Percentiles rank a stretch among this genome's conserved stretches.
Conservation (phyloP, 371 early-diverging fungal species). For the Lichtheimia corymbifera region DNA sequence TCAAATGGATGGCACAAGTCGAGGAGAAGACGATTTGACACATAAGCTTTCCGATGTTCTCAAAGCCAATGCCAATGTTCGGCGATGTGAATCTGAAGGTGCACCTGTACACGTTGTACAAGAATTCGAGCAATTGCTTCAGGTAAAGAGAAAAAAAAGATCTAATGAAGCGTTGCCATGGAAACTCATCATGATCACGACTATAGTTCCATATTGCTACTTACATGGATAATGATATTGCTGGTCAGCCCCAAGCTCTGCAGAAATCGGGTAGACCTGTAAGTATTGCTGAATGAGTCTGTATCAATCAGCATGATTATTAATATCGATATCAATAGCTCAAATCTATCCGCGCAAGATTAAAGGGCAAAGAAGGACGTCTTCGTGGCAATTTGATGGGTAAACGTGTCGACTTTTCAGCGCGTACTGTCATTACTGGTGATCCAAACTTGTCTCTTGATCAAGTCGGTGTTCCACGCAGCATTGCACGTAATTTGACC, state of each 20-base stretch:
- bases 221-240: constrained; percentile 98
- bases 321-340: constrained; percentile 43
- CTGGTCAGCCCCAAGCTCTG: constrained; percentile 95
- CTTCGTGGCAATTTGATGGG: constrained; percentile 99
- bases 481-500: constrained; percentile 98
- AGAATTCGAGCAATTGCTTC: constrained; percentile 95
- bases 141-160: constrained; percentile 44
- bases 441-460: constrained; percentile 98
- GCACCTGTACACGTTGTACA: constrained; percentile 94
- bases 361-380: constrained; percentile 99
- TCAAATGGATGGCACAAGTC: constrained; percentile 91
- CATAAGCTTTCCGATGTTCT: constrained; percentile 96
- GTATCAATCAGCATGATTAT: not conserved
- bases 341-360: constrained; percentile 96
- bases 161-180: not conserved
- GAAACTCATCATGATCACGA: not conserved
- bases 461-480: constrained; percentile 99
- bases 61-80: constrained; percentile 94
- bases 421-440: constrained; percentile 99
- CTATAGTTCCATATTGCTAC: constrained; percentile 95
- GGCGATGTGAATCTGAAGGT: constrained; percentile 93
- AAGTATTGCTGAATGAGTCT: constrained; percentile 25
- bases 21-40: constrained; percentile 99
- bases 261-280: constrained; percentile 98
- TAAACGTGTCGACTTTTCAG: constrained; percentile 99